These are phyloP conservation scores for Brassica nigra DNA, from an alignment of 345 rosid species.

Conservation along the genomic window DNA sequence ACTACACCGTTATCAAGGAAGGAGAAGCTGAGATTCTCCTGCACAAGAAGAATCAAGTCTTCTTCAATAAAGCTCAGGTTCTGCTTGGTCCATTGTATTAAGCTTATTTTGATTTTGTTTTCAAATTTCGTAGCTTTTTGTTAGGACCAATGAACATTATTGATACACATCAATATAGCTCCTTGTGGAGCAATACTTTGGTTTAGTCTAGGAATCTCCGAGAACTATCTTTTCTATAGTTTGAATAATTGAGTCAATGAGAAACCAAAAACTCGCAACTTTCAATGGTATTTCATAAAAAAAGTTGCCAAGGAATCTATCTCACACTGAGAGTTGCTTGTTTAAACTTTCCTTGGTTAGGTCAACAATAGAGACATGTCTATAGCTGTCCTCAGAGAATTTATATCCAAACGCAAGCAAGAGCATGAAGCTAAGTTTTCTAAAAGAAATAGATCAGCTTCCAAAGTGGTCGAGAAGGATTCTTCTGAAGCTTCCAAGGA, in stretches of 20 bases:
- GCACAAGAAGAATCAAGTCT: conserved; percentile 89
- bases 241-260: background rate
- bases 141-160: background rate
- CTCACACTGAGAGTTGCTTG: background rate
- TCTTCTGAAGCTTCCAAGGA: conserved; percentile 40
- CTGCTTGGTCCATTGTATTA: conserved; percentile 13
- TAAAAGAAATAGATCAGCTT: conserved; percentile 52
- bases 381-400: conserved; percentile 82
- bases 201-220: background rate
- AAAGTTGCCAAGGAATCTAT: background rate
- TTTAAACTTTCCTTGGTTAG: conserved; percentile 40
- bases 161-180: conserved; percentile 4
- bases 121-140: background rate
- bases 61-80: conserved; percentile 90
- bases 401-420: conserved; percentile 62
- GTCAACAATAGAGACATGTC: conserved; percentile 94
- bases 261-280: background rate
- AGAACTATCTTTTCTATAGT: background rate
- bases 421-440: conserved; percentile 66
- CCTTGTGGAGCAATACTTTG: background rate
- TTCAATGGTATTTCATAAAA: background rate
- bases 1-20: conserved; percentile 77
- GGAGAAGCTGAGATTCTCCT: conserved; percentile 98
- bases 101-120: background rate
- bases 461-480: conserved; percentile 47